Conservation (phyloP, 1,139 yeast species). For the Petasospora rhodanensis region DNA sequence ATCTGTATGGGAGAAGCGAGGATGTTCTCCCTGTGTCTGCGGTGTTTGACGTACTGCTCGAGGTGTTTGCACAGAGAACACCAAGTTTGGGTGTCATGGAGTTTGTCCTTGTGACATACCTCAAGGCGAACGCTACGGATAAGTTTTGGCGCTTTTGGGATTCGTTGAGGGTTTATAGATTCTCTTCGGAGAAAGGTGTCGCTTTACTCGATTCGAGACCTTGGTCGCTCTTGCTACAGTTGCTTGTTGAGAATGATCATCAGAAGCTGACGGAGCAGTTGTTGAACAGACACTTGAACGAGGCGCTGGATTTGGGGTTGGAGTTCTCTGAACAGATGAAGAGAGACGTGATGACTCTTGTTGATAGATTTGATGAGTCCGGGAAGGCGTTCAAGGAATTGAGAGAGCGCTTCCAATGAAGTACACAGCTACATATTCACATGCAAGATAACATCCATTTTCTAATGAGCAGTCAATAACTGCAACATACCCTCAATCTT, state of each 20-base stretch:
- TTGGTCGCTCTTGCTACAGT: constrained; percentile 24
- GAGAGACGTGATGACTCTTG: constrained; percentile 3
- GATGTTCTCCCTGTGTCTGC: constrained; percentile 9
- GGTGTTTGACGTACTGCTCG: constrained; percentile 12
- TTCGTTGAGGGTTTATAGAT: constrained; percentile 4
- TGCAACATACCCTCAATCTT: constrained; percentile 93
- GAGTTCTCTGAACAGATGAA: constrained; percentile 5
- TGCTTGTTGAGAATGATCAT: constrained; percentile 13
- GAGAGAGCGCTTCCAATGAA: too few species aligned
- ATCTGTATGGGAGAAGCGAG: constrained; percentile 10
- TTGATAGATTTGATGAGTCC: constrained; percentile 15
- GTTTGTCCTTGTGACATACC: constrained; percentile 17
- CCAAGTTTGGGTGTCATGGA: constrained; percentile 12
- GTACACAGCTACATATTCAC: too few species aligned
- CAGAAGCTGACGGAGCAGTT: constrained; percentile 17
- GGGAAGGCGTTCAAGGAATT: constrained; percentile 11
- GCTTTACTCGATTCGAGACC: constrained; percentile 25
- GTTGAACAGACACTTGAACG: constrained; percentile 12
- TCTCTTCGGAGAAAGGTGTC: not conserved
- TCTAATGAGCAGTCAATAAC: constrained; percentile 44
- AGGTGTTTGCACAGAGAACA: constrained; percentile 4
- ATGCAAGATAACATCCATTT: too few species aligned
- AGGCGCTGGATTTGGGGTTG: constrained; percentile 8
- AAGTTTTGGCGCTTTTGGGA: constrained; percentile 22
- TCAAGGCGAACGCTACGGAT: constrained; percentile 14